Base-by-base conservation (phyloP, 2,329 filamentous ascomycete genomes). In the Pseudodiploospora longispora region DNA sequence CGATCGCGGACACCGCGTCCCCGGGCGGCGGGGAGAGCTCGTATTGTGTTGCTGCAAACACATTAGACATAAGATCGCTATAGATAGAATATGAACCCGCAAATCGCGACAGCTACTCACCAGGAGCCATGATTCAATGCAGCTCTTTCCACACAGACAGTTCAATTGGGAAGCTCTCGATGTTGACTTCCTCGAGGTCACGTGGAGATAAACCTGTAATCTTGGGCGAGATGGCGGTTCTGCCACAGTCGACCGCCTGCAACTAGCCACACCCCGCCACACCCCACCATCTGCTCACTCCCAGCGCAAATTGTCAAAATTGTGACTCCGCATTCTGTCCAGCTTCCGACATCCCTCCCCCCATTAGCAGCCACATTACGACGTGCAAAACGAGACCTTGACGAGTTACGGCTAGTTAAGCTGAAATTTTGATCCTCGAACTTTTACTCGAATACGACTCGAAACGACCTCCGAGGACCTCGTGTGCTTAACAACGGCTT, bases 1-100 rank as follows among this genome's bases (percentile, higher is more conserved):
- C 81, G 58, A 97, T 72, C 27, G 88, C 76, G 39, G 91, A 95
- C 57, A 97, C 85, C 56, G 85, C 87, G 67, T 98, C 93, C 54
- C 76, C 78, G 8, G 93, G 93, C 38, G 89, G 83, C 56, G 87
- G 80, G 48, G 82, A 75, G 59, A 96, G 78, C 66, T 93, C 85
- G 68, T 87, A 90, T 74, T 95, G 88, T 52, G 82, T 73, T 64
- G 76, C 77, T 82, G 50, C 35, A 30, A 10, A 10, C 19, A 12
- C 29, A 47, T 63, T 46, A 60, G 52, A 10, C 42, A 46, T 33
- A 28, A 42, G 40, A 6, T 19, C 30, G 28, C 4, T 4, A 5
- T 8, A 39, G 7, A 10, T 10, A 8, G 10, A 6, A 6, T 7
- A 7, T 6, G 27, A 6, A 7, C 2, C 8, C 1, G 8, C 35